Conservation (phyloP, 768 basidiomycete species). For the Mycena belliarum region DNA sequence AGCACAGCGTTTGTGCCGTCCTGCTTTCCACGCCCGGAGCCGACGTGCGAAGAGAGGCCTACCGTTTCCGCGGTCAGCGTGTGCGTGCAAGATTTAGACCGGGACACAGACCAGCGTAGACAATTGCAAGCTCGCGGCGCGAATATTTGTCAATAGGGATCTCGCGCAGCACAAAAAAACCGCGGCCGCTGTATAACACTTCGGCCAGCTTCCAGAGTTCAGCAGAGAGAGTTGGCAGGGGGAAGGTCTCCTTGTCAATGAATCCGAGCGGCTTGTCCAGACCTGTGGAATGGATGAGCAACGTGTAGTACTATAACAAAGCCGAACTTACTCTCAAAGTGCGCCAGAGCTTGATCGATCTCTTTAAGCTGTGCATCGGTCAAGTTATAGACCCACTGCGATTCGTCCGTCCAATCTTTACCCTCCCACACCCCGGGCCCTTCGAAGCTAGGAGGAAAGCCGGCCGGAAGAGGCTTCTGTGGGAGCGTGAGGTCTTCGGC, state of each 20-base stretch:
- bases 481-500: conserved; percentile 38
- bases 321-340: conserved; percentile 37
- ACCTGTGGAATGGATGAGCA: conserved; percentile 15
- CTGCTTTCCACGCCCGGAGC: conserved; percentile 44
- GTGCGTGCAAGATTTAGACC: conserved; percentile 4
- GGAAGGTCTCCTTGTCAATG: conserved; percentile 41
- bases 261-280: conserved; percentile 35
- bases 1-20: conserved; percentile 45
- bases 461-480: conserved; percentile 35
- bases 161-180: conserved; percentile 50
- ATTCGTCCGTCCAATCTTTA: conserved; percentile 41
- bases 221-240: conserved; percentile 40
- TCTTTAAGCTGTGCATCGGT: conserved; percentile 36
- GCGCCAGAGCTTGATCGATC: conserved; percentile 38
- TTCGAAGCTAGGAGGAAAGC: conserved; percentile 36
- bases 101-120: conserved; percentile 41
- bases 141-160: conserved; percentile 46
- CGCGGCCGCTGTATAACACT: conserved; percentile 46
- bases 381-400: conserved; percentile 45
- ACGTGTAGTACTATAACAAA: neutral
- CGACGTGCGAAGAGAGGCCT: conserved; percentile 50
- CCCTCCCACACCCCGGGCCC: conserved; percentile 50
- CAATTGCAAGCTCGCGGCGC: conserved; percentile 38
- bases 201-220: conserved; percentile 37
- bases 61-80: too few relatives aligned